Conservation (phyloP, 1,284 basidiomycete genomes). For the Trametes pubescens region DNA sequence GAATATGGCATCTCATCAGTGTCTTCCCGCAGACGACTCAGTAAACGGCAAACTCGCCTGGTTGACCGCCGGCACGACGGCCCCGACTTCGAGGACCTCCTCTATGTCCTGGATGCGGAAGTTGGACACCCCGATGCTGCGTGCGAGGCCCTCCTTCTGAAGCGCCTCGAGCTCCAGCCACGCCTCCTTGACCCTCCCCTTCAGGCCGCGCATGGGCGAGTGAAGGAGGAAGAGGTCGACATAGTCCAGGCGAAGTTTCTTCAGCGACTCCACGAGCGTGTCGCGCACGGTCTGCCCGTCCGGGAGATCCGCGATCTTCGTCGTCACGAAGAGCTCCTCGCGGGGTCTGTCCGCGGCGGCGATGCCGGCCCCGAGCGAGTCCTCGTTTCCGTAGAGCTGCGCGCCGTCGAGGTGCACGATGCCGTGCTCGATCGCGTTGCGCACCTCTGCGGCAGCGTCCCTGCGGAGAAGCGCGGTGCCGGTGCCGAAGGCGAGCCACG, state of each 20-base stretch:
- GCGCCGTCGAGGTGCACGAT: slow-evolving; percentile 79
- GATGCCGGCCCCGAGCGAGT: slow-evolving; percentile 60
- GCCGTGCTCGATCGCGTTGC: slow-evolving; percentile 63
- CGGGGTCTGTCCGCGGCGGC: slow-evolving; percentile 60
- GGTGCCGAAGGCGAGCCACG: slow-evolving; percentile 75
- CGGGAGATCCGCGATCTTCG: slow-evolving; percentile 57
- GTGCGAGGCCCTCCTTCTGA: slow-evolving; percentile 43
- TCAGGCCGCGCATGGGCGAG: slow-evolving; percentile 51
- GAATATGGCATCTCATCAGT: background rate
- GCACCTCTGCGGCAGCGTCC: slow-evolving; percentile 60
- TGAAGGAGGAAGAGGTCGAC: slow-evolving; percentile 86
- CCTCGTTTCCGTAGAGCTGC: slow-evolving; percentile 72
- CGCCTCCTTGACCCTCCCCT: slow-evolving; percentile 56
- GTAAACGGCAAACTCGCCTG: slow-evolving; percentile 59
- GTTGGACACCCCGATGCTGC: slow-evolving; percentile 1
- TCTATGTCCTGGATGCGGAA: slow-evolving; percentile 36
- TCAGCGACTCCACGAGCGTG: slow-evolving; percentile 59
- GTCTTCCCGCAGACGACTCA: background rate
- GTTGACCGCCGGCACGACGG: slow-evolving; percentile 75
- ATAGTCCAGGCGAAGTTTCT: slow-evolving; percentile 68
- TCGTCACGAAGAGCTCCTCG: slow-evolving; percentile 68
- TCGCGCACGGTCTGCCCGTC: slow-evolving; percentile 58
- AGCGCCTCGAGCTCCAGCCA: slow-evolving; percentile 82
- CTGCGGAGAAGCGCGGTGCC: slow-evolving; percentile 64
- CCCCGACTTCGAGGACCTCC: slow-evolving; percentile 65